Evolutionary conservation across 306 rosid species (phyloP), one percentile per base, ranked within the genome.

Genomic region (Astragalus glycyphyllos): DNA sequence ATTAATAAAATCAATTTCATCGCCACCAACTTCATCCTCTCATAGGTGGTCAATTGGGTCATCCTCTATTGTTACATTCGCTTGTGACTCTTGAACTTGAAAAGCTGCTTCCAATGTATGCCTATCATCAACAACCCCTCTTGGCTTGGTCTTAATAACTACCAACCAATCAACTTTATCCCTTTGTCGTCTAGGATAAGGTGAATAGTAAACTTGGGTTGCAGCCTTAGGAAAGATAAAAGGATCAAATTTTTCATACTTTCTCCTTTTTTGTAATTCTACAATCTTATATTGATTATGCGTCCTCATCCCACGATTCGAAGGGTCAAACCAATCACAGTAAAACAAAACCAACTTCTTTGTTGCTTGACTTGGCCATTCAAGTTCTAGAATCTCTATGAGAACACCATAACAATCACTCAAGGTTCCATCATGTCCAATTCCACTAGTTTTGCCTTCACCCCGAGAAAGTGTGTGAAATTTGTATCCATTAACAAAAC

Each of bases 311-410:
- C 66, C 66, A 60, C 1, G 13, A 1, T 16, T 37, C 38, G 49
- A 38, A 60, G 66, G 66, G 32, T 60, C 66, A 37, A 60, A 60
- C 49, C 66, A 60, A 37, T 60, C 48, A 60, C 49, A 60, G 10
- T 8, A 60, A 38, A 60, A 60, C 2, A 60, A 37, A 60, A 60
- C 32, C 17, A 60, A 38, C 31, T 60, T 60, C 20, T 3, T 60
- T 8, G 14, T 15, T 14, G 5, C 8, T 60, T 60, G 66, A 60
- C 48, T 37, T 14, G 26, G 8, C 56, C 56, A 49, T 49, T 49
- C 26, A 7, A 49, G 6, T 49, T 49, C 56, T 14, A 49, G 26
- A 49, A 49, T 49, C 26, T 54, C 37, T 4, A 11, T 23, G 1
- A 55, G 37, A 42, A 6, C 47, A 42, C 47, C 47, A 42, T 8